Evolutionary conservation across 2,329 filamentous ascomycete genomes (phyloP), one percentile per base, ranked within the genome.

Genomic region (Hymenoscyphus occultus): DNA sequence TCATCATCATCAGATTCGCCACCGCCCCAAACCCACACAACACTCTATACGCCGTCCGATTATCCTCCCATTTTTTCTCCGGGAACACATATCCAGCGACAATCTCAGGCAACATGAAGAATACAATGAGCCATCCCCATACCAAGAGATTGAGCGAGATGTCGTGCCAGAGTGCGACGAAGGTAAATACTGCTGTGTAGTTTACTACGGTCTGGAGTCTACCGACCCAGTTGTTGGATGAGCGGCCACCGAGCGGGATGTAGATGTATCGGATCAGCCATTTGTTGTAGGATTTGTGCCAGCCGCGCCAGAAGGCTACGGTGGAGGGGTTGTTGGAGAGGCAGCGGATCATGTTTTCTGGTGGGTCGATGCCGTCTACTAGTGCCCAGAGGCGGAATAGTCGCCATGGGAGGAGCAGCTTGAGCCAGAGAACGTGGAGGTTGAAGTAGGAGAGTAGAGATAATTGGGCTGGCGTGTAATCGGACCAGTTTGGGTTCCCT

Each of bases 331-430:
- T 98, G 80, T 99, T 88, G 74, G 89, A 93, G 79, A 97, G 92
- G 78, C 96, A 99, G 71, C 95, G 91, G 63, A 97, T 86, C 92
- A 99, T 97, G 80, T 99, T 99, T 79, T 99, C 95, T 0, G 95
- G 94, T 0, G 95, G 92, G 74, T 99, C 95, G 71, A 99, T 87
- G 67, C 91, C 92, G 76, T 99, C 95, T 16, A 93, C 76, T 3
- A 99, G 84, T 0, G 92, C 84, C 95, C 95, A 99, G n/a, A 99
- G 86, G 4, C 96, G 91, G 85, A 98, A 98, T 77, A 98, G 90
- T n/a, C 95, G 90, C 93, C 94, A 99, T 0, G 95, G 95, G 7
- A 99, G 86, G 4, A 99, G 87, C 1, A 99, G 87, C 77, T 99
- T 99, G 58, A 99, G 84, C 96, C 96, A 99, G 77, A 99, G 96